Percentiles rank a stretch among this genome's conserved stretches.
Conservation (phyloP, 305 asterid genomes). For the Ilex paraguariensis region DNA sequence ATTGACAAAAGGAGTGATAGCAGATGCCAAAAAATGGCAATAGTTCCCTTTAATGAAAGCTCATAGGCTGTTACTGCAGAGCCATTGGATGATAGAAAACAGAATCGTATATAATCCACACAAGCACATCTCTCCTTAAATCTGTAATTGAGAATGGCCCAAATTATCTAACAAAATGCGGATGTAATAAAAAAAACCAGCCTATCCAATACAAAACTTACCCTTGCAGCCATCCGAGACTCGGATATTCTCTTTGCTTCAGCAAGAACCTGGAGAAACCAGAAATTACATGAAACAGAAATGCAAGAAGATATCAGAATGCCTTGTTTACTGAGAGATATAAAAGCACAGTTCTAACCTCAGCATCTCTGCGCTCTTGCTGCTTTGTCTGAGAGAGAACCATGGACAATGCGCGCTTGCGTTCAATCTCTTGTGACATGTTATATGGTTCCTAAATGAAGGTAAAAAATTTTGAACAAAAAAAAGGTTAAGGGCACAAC, state of each 20-base stretch:
- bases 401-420: conserved; percentile 80
- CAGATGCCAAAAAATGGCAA: too few relatives aligned
- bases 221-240: conserved; percentile 79
- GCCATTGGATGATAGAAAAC: too few relatives aligned
- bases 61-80: too few relatives aligned
- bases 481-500: conserved; percentile 15
- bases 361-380: conserved; percentile 87
- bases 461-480: conserved; percentile 7
- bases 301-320: background rate
- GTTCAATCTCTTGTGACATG: conserved; percentile 72
- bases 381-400: conserved; percentile 93
- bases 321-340: conserved; percentile 6
- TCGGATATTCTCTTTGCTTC: conserved; percentile 89
- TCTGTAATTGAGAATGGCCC: too few relatives aligned
- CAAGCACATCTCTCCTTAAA: too few relatives aligned
- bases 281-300: background rate
- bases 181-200: too few relatives aligned
- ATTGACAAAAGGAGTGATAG: too few relatives aligned
- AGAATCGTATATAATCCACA: too few relatives aligned
- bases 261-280: conserved; percentile 61
- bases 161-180: too few relatives aligned
- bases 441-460: conserved; percentile 70
- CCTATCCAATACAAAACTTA: conserved; percentile 6
- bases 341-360: conserved; percentile 39
- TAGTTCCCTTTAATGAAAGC: too few relatives aligned